A percentile compares a stretch with the other conserved stretches of the same genome.
These are phyloP conservation scores for Dendrostoma leiphaemia DNA, from an alignment of 2,329 filamentous ascomycete genomes.

Conservation along the genomic window DNA sequence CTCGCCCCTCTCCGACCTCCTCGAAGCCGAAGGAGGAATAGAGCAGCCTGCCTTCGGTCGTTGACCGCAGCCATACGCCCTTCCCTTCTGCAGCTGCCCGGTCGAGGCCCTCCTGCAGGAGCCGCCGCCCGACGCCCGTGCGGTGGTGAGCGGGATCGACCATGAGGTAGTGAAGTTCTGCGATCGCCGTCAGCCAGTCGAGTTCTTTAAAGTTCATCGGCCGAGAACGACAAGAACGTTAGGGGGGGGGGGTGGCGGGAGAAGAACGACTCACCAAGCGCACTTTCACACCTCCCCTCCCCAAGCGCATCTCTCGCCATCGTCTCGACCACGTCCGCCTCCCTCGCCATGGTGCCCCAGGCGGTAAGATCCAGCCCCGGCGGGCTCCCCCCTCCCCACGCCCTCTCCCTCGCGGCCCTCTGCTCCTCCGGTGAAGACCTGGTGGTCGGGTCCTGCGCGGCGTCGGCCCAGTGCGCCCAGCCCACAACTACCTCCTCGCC, in stretches of 20 bases:
- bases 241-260: too few relatives aligned
- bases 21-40: slow-evolving; percentile 25
- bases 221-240: too few relatives aligned
- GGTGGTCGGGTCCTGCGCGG: background rate
- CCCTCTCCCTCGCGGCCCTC: background rate
- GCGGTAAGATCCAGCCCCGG: slow-evolving; percentile 6
- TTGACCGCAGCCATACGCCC: slow-evolving; percentile 22
- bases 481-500: slow-evolving; percentile 3
- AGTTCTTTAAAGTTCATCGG: background rate
- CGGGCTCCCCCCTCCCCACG: background rate
- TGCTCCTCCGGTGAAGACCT: background rate
- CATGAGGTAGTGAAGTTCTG: slow-evolving; percentile 24
- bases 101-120: slow-evolving; percentile 24
- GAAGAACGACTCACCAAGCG: background rate
- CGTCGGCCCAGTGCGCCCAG: slow-evolving; percentile 14
- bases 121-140: slow-evolving; percentile 25
- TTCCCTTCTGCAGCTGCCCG: slow-evolving; percentile 17
- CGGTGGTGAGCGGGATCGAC: slow-evolving; percentile 26
- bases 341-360: background rate
- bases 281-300: background rate
- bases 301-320: background rate
- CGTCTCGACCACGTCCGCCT: background rate
- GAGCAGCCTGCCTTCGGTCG: slow-evolving; percentile 22
- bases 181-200: background rate
- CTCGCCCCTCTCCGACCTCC: slow-evolving; percentile 10